Base-by-base conservation (phyloP, 192 early-diverging fungal species). In the Backusella circina region DNA sequence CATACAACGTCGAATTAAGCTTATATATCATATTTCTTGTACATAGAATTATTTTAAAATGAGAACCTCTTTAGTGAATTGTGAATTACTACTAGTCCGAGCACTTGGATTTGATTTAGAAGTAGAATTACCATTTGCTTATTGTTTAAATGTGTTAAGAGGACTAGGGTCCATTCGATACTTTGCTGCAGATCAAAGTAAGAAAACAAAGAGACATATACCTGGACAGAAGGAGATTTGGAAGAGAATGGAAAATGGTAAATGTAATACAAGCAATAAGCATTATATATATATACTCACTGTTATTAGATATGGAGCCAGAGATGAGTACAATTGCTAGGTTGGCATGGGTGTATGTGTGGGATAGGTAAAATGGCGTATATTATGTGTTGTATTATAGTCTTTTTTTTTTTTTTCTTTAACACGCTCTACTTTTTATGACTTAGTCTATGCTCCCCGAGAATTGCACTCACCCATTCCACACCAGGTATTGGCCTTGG, bases 41-140 rank as follows among this genome's bases (percentile, higher is more conserved):
- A 30, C 47, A 51, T 67, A 81, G 78, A 83, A 72, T 15, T 88
- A 86, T 54, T 88, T 84, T 73, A 76, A 73, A 36, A 80, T 88
- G 50, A 79, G 86, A 36, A 77, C 83, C 16, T 86, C 86, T 9
- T 71, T 88, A 1, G 67, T 84, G n/a, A 88, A 84, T 2, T 83
- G 83, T 21, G 86, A 88, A 71, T 32, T 88, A 36, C 73, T 88
- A 72, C 72, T 88, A 13, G 80, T 86, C 18, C 78, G 86, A 18
- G 82, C 85, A 39, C 72, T 88, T 30, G 84, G 80, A 33, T 88
- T 83, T 57, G 79, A 88, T 74, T 61, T 88, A 54, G 86, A 88
- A 71, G 82, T 85, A 0, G 78, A 84, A 13, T 61, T 88, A 61
- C 84, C 84, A 0, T 88, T 88, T 70, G 80, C 81, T 4, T 85